Base-by-base conservation (phyloP, 202 grass and related monocot genomes). In the Hordeum pubiflorum region DNA sequence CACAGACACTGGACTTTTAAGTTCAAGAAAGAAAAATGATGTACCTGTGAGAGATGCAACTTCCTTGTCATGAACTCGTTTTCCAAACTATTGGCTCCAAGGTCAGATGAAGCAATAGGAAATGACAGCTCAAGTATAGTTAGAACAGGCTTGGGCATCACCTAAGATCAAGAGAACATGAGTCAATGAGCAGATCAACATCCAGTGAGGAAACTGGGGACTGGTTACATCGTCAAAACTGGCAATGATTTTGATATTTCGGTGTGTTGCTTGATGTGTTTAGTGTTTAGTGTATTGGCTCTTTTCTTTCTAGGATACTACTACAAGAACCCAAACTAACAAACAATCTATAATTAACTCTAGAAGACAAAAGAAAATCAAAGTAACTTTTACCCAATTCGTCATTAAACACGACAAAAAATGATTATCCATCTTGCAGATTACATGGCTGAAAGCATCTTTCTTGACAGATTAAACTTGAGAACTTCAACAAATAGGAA, bases 71-170 rank as follows among this genome's bases (percentile, higher is more conserved):
- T 86, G 80, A 98, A 92, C 70, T 98, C 95, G 78, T 86, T 94
- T 88, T 98, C 95, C 58, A 93, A 91, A 90, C 83, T 91, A 76
- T 80, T 86, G 26, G 92, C 92, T 12, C 92, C 92, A 56, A 97
- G 91, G 66, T 97, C 95, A 80, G 95, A 93, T 77, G 95, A 98
- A 1, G 90, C 95, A 34, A 98, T 77, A 44, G 95, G 90, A 79
- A 87, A 89, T 74, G 90, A 93, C 18, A 91, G 80, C 58, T 77
- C 84, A 31, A 93, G 84, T 88, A 98, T 87, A 13, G 82, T 91
- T 56, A 98, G 64, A 66, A 98, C 84, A 60, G 95, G 95, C 85
- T 93, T 98, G 32, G 95, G 95, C 88, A 89, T 94, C 74, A 93
- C 95, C 95, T 98, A 84, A 75, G 38, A 69, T 83, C 58, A 83